Conservation (phyloP, 306 rosid species). For the Comarum palustre region DNA sequence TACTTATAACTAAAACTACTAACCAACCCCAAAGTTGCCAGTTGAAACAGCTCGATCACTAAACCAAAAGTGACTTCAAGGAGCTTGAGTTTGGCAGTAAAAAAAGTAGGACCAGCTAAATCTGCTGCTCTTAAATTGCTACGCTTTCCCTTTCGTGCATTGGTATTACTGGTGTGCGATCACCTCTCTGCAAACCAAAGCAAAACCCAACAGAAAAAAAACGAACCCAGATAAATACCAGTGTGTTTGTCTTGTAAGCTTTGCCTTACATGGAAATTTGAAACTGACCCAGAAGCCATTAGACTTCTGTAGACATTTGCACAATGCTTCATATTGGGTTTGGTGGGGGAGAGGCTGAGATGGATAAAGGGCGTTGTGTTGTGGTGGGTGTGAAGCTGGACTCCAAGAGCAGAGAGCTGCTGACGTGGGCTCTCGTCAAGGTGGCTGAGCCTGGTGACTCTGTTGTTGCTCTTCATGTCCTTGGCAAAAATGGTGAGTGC, state of each 20-base stretch:
- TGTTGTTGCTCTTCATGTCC: constrained; percentile 88
- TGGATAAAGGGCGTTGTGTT: constrained; percentile 52
- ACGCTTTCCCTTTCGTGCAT: constrained; percentile 14
- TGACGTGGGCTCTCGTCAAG: constrained; percentile 93
- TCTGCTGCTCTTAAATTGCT: constrained; percentile 12
- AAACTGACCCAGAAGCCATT: constrained; percentile 15
- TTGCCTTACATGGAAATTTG: constrained; percentile 7
- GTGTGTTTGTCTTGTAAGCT: background rate
- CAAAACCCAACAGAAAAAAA: background rate
- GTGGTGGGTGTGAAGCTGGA: constrained; percentile 84
- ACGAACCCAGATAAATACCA: background rate
- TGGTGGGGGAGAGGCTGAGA: constrained; percentile 30
- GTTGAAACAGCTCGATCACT: constrained; percentile 7
- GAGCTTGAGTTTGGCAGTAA: constrained; percentile 4
- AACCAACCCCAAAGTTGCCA: background rate
- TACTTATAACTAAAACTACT: background rate
- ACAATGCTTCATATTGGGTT: constrained; percentile 38
- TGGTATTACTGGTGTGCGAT: constrained; percentile 24
- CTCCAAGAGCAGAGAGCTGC: constrained; percentile 71
- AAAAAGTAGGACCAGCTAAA: constrained; percentile 18
- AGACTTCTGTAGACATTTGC: background rate
- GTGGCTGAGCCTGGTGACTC: constrained; percentile 80
- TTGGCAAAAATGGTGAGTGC: constrained; percentile 57
- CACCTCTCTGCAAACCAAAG: constrained; percentile 27
- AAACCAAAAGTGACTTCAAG: background rate